Percentiles rank a stretch among this genome's conserved stretches.
phyloP scores from a whole-genome alignment of 2,329 filamentous ascomycete species.

The Penicillium sp. region DNA sequence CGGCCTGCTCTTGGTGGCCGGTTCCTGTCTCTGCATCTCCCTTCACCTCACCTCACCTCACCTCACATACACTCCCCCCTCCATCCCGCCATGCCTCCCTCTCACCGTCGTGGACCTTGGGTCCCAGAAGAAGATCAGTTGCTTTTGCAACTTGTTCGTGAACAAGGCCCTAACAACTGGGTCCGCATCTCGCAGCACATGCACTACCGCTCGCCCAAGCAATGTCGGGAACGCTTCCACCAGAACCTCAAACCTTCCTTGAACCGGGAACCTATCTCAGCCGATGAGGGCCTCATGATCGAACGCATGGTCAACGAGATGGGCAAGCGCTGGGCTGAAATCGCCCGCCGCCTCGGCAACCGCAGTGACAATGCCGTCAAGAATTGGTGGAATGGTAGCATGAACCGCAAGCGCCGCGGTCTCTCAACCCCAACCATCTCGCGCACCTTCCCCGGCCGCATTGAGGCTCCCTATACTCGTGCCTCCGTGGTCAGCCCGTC shows the following conservation, averaged over 20 bases:
- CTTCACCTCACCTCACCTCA: not conserved
- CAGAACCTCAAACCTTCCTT: constrained; percentile 84
- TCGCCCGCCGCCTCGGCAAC: constrained; percentile 77
- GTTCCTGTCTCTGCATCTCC: constrained; percentile 11
- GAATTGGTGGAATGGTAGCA: constrained; percentile 96
- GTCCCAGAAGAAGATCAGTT: constrained; percentile 74
- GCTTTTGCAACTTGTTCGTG: constrained; percentile 71
- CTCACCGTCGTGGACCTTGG: constrained; percentile 80
- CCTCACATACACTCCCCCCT: too few relatives aligned
- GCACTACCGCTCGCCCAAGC: constrained; percentile 81
- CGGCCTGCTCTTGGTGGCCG: constrained; percentile 29
- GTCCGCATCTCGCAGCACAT: constrained; percentile 80
- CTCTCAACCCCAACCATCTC: constrained; percentile 38
- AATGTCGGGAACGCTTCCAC: constrained; percentile 91
- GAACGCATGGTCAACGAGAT: constrained; percentile 75
- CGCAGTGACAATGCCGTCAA: constrained; percentile 95
- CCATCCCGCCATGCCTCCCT: constrained; percentile 43
- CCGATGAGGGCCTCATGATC: constrained; percentile 73
- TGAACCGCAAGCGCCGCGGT: constrained; percentile 73
- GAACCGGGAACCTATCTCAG: constrained; percentile 73
- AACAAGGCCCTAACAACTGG: constrained; percentile 83
- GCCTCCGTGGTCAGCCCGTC: constrained; percentile 35
- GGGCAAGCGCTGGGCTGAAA: constrained; percentile 92
- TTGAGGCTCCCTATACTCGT: constrained; percentile 45
- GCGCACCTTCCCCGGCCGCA: constrained; percentile 41